Percentiles rank a stretch among this genome's conserved stretches.
Evolutionary conservation across 805 yeast species (phyloP).

Genomic region (Metschnikowia noctiluminum): DNA sequence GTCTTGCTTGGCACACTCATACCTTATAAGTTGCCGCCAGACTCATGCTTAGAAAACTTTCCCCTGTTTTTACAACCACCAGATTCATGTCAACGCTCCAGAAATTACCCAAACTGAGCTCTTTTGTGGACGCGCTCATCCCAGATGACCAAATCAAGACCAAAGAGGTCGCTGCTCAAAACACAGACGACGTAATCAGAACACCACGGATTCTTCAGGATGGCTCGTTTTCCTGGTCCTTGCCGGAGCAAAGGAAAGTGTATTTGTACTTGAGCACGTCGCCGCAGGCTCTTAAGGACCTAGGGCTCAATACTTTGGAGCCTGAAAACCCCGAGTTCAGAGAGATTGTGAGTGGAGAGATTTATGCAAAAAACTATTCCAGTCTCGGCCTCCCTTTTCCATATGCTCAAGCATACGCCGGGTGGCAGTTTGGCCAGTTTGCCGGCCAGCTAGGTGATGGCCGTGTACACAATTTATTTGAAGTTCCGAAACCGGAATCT

Average conservation of each 20-base stretch:
- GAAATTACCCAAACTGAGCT: conserved; percentile 28
- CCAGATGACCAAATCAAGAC: conserved; percentile 32
- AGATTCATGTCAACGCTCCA: conserved; percentile 20
- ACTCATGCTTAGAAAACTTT: not conserved
- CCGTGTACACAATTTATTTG: conserved; percentile 79
- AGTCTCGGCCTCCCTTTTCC: conserved; percentile 52
- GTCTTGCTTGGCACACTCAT: too few relatives aligned
- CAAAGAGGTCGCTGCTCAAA: conserved; percentile 25
- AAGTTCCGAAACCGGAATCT: conserved; percentile 42
- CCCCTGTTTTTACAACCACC: not conserved
- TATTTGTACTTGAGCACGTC: conserved; percentile 58
- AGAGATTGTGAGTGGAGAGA: conserved; percentile 60
- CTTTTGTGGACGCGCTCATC: conserved; percentile 24
- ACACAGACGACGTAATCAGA: conserved; percentile 29
- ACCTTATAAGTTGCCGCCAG: not conserved
- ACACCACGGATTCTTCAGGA: conserved; percentile 39
- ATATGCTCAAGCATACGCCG: conserved; percentile 90
- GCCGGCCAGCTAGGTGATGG: conserved; percentile 99
- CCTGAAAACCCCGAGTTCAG: conserved; percentile 44
- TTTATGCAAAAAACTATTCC: conserved; percentile 24
- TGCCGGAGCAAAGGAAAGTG: conserved; percentile 59
- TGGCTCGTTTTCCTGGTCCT: conserved; percentile 71
- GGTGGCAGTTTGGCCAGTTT: conserved; percentile 93
- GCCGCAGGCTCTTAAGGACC: conserved; percentile 54
- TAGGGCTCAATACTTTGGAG: conserved; percentile 49